Percentiles rank a stretch among this genome's conserved stretches.
These are phyloP conservation scores for Sordaria brevicollis DNA, from an alignment of 495 filamentous ascomycete species.

Conservation along the genomic window DNA sequence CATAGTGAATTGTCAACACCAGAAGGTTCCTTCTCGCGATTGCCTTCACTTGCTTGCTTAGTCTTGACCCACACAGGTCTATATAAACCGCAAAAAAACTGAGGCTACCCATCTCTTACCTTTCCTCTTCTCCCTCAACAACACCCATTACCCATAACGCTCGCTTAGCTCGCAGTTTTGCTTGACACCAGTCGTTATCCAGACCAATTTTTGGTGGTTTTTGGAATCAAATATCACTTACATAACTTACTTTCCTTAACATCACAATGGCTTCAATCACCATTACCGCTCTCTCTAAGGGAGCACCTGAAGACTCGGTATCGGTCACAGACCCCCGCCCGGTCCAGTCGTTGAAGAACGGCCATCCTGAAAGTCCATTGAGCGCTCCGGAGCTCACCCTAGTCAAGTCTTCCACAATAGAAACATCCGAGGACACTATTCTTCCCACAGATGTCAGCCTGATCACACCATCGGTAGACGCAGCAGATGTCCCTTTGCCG, in stretches of 20 bases:
- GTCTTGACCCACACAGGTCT: background rate
- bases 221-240: background rate
- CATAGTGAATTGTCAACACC: background rate
- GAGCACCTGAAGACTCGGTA: background rate
- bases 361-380: background rate
- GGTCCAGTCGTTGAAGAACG: background rate
- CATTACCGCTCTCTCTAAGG: background rate
- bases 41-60: background rate
- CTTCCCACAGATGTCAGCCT: background rate
- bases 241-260: background rate
- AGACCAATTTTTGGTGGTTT: background rate
- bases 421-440: background rate
- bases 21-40: background rate
- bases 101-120: background rate
- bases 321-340: background rate
- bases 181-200: background rate
- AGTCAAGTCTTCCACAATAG: rapidly evolving
- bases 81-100: background rate
- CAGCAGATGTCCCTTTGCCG: background rate
- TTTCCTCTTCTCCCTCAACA: background rate
- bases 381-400: background rate
- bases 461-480: background rate
- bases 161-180: background rate
- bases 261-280: background rate
- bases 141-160: background rate